Percentiles rank a stretch among this genome's conserved stretches.
These are phyloP conservation scores for Halteria grandinella DNA, from an alignment of 73 alveolate species.

Conservation along the genomic window DNA sequence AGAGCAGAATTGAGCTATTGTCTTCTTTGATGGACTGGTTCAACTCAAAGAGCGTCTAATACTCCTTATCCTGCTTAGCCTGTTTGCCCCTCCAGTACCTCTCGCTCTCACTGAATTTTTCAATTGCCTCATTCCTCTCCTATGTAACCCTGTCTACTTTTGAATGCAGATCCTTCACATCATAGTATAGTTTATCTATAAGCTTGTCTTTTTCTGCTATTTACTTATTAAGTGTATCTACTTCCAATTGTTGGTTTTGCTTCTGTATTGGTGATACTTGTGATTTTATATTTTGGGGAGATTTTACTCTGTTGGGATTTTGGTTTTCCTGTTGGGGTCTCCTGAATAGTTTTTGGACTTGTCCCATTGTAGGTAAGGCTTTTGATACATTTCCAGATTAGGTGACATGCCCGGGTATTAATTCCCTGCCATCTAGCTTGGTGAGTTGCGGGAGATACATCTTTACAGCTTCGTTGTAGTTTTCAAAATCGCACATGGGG, in stretches of 20 bases:
- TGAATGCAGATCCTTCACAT: constrained; percentile 36
- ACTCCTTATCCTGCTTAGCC: constrained; percentile 37
- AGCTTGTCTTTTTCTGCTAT: constrained; percentile 45
- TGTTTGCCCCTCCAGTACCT: constrained; percentile 25
- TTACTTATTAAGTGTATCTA: constrained; percentile 6
- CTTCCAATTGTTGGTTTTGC: constrained; percentile 3
- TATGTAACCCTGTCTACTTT: constrained; percentile 6
- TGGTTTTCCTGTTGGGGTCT: not conserved
- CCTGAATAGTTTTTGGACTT: not conserved
- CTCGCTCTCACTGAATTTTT: constrained; percentile 21
- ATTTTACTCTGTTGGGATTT: constrained; percentile 7
- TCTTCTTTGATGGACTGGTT: constrained; percentile 25
- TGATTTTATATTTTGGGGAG: constrained; percentile 1
- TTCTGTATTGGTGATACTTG: not conserved
- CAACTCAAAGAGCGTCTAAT: not conserved
- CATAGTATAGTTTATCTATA: constrained; percentile 36
- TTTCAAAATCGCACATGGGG: constrained; percentile 42
- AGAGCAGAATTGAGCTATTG: not conserved
- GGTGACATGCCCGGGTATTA: too few relatives aligned
- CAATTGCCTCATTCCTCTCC: constrained; percentile 30
- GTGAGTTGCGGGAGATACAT: constrained; percentile 14
- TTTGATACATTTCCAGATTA: too few relatives aligned
- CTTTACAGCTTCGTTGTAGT: constrained; percentile 37
- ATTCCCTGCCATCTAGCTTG: constrained; percentile 39
- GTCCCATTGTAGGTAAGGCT: not conserved